A percentile compares a stretch with the other conserved stretches of the same genome.
These are phyloP conservation scores for Didymella keratinophila DNA, from an alignment of 2,329 filamentous ascomycete species.

Conservation along the genomic window DNA sequence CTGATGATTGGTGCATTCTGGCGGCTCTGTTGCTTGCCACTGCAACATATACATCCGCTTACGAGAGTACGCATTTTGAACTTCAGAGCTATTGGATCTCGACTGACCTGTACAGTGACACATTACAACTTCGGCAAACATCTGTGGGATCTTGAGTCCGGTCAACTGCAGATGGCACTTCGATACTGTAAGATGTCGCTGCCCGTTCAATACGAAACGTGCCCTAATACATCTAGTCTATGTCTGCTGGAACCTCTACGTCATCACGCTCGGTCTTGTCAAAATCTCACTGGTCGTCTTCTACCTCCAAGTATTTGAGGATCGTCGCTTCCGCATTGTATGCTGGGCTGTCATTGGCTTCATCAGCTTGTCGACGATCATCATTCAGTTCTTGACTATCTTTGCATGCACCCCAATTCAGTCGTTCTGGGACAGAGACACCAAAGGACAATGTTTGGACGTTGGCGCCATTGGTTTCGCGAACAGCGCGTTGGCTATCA, in stretches of 20 bases:
- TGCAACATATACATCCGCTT: conserved; percentile 29
- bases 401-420: conserved; percentile 32
- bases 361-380: conserved; percentile 22
- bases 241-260: conserved; percentile 29
- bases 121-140: conserved; percentile 37
- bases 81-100: not conserved
- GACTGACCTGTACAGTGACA: conserved; percentile 22
- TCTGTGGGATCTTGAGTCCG: conserved; percentile 13
- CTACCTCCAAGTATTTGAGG: conserved; percentile 38
- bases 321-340: conserved; percentile 24
- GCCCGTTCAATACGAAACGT: not conserved
- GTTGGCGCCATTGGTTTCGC: conserved; percentile 31
- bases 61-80: conserved; percentile 26
- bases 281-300: conserved; percentile 34
- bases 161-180: conserved; percentile 7
- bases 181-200: conserved; percentile 1
- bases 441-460: conserved; percentile 34
- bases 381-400: conserved; percentile 31
- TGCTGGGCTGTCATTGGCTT: conserved; percentile 24
- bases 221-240: conserved; percentile 22
- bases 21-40: conserved; percentile 26
- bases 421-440: conserved; percentile 35
- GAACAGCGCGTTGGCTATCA: conserved; percentile 29
- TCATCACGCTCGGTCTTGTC: conserved; percentile 28
- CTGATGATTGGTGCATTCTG: conserved; percentile 34